phyloP scores from a whole-genome alignment of 2,329 filamentous ascomycete genomes.

The Aspergillus pseudoglaucus region DNA sequence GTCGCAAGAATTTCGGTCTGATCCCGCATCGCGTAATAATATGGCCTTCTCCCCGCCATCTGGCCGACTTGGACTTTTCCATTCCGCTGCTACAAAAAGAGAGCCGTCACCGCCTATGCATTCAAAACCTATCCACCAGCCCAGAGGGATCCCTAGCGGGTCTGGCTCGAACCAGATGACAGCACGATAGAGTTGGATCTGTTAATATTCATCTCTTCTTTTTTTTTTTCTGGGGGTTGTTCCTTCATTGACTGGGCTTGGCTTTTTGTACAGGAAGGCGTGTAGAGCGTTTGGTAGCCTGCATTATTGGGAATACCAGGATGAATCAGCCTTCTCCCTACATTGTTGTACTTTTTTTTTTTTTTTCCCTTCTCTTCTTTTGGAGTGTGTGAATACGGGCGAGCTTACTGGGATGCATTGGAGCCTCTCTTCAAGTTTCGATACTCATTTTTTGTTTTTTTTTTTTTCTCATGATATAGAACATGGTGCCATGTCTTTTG shows the following conservation, averaged over 20 bases:
- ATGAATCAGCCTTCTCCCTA: slow-evolving; percentile 6
- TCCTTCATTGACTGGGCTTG: not conserved
- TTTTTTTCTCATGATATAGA: slow-evolving; percentile 1
- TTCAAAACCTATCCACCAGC: slow-evolving; percentile 26
- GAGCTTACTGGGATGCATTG: not conserved
- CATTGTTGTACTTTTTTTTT: slow-evolving; percentile 4
- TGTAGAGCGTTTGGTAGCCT: slow-evolving; percentile 7
- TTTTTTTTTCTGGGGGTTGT: not conserved
- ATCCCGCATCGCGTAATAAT: slow-evolving; percentile 19
- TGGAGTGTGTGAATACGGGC: slow-evolving; percentile 11
- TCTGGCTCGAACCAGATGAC: slow-evolving; percentile 27
- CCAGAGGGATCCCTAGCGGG: slow-evolving; percentile 22
- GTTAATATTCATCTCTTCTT: not conserved
- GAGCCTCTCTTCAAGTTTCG: not conserved
- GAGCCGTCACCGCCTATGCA: slow-evolving; percentile 27
- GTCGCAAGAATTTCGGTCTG: slow-evolving; percentile 12
- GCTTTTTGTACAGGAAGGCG: not conserved
- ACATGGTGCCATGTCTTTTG: slow-evolving; percentile 1
- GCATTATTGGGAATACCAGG: slow-evolving; percentile 14
- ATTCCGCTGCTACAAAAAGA: slow-evolving; percentile 20
- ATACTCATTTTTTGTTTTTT: not conserved
- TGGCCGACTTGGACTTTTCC: slow-evolving; percentile 30
- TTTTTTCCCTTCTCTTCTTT: slow-evolving; percentile 4
- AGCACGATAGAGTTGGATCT: slow-evolving; percentile 19
- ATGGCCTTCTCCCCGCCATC: slow-evolving; percentile 28